These are phyloP conservation scores for Cyberlindnera maritima DNA, from an alignment of 805 yeast species.

Conservation along the genomic window DNA sequence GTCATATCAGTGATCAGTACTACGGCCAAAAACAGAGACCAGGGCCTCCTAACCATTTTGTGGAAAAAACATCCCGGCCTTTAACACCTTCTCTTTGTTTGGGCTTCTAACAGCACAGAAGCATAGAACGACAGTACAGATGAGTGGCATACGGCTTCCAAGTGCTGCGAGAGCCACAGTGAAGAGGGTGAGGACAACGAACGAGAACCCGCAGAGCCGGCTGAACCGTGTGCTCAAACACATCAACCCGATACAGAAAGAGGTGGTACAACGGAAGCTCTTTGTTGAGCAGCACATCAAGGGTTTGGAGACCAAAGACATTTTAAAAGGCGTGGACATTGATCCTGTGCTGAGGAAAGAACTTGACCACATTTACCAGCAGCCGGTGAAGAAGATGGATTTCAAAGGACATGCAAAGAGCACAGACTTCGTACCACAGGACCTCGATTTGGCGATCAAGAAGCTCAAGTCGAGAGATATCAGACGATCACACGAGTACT, in stretches of 20 bases:
- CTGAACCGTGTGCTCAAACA: conserved; percentile 5
- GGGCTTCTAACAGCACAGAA: too few species aligned
- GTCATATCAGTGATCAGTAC: too few species aligned
- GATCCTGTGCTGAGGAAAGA: conserved; percentile 16
- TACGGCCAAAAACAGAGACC: too few species aligned
- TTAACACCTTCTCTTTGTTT: not conserved
- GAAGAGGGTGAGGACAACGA: not conserved
- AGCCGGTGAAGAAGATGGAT: conserved; percentile 6
- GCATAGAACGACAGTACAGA: too few species aligned
- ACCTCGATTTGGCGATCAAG: conserved; percentile 6
- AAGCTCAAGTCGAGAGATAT: conserved; percentile 8
- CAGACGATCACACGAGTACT: conserved; percentile 3
- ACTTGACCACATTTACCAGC: conserved; percentile 8
- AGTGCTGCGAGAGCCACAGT: not conserved
- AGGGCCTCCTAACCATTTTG: not conserved
- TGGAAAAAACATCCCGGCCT: not conserved
- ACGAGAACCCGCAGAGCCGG: not conserved
- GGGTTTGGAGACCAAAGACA: not conserved
- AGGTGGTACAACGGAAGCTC: conserved; percentile 13
- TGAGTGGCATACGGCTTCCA: conserved; percentile 5
- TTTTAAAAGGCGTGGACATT: conserved; percentile 8
- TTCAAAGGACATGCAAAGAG: conserved; percentile 2
- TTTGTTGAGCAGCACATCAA: conserved; percentile 17
- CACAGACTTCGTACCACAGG: conserved; percentile 6
- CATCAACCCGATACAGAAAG: conserved; percentile 16